A percentile compares a stretch with the other conserved stretches of the same genome.
Conservation (phyloP, 192 early-diverging fungal genomes). For the Ramicandelaber brevisporus region DNA sequence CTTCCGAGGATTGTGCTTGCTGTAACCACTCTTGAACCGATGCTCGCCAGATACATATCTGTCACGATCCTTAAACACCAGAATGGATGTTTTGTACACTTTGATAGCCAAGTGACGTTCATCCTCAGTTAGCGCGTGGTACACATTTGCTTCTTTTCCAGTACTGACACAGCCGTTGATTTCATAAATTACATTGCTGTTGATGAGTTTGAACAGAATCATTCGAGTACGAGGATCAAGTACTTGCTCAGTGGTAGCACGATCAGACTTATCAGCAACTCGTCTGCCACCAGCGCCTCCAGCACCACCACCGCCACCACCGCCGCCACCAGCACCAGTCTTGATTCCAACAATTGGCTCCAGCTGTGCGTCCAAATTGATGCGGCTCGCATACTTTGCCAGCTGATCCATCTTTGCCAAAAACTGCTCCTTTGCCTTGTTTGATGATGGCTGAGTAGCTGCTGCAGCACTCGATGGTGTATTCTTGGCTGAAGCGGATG, state of each 20-base stretch:
- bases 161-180: constrained; percentile 95
- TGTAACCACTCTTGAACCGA: constrained; percentile 86
- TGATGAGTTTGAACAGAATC: constrained; percentile 88
- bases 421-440: too few species aligned
- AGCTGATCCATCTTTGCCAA: constrained; percentile 26
- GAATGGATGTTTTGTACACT: constrained; percentile 96
- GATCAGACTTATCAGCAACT: constrained; percentile 85
- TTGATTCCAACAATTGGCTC: constrained; percentile 6
- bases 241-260: constrained; percentile 92
- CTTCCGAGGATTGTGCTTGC: constrained; percentile 80
- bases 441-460: too few species aligned
- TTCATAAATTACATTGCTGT: constrained; percentile 66
- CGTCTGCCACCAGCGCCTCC: too few species aligned
- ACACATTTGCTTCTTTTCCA: constrained; percentile 98
- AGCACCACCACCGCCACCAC: too few species aligned
- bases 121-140: constrained; percentile 70
- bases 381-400: constrained; percentile 36
- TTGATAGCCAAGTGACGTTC: constrained; percentile 78
- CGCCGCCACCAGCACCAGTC: too few species aligned
- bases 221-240: constrained; percentile 94
- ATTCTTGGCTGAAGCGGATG: too few species aligned
- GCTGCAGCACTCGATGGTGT: too few species aligned
- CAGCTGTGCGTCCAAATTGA: constrained; percentile 33
- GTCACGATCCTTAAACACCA: constrained; percentile 94
- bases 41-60: constrained; percentile 89